phyloP scores from a whole-genome alignment of 495 filamentous ascomycete species.

The Neohortaea acidophila region DNA sequence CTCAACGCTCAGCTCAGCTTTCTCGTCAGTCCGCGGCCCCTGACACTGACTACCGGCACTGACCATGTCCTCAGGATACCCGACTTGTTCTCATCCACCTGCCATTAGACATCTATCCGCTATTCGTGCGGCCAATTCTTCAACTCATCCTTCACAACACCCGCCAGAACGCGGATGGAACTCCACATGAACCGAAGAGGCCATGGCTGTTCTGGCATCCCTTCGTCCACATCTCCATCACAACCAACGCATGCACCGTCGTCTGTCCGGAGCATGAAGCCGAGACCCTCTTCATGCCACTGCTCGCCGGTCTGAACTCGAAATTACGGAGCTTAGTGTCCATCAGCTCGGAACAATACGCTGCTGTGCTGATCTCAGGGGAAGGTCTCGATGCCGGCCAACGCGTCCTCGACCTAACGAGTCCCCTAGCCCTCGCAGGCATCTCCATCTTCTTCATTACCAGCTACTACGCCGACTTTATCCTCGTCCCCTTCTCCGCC shows the following conservation, averaged over 20 bases:
- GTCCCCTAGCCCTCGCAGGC: conserved; percentile 75
- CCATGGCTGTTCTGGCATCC: conserved; percentile 42
- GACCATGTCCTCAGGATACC: conserved; percentile 50
- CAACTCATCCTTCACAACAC: conserved; percentile 51
- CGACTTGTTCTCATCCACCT: conserved; percentile 82
- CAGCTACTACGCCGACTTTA: conserved; percentile 95
- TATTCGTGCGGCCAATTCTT: conserved; percentile 70
- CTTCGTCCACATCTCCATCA: conserved; percentile 88
- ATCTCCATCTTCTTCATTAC: conserved; percentile 98
- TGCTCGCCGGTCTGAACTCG: conserved; percentile 33
- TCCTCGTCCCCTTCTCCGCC: conserved; percentile 67
- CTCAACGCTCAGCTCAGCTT: conserved; percentile 28
- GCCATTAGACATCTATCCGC: conserved; percentile 63
- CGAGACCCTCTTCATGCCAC: conserved; percentile 55
- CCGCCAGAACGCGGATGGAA: conserved; percentile 21
- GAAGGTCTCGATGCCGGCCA: conserved; percentile 88
- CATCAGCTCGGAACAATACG: conserved; percentile 69
- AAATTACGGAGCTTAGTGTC: conserved; percentile 39
- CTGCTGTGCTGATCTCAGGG: conserved; percentile 74
- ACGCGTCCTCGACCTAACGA: conserved; percentile 80
- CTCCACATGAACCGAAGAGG: conserved; percentile 8
- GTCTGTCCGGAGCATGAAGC: conserved; percentile 67
- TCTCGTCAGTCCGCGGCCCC: conserved; percentile 18
- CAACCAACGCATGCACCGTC: conserved; percentile 82
- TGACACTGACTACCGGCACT: conserved; percentile 2